These are phyloP conservation scores for Leptographium lundbergii DNA, from an alignment of 2,329 filamentous ascomycete species.

Conservation along the genomic window DNA sequence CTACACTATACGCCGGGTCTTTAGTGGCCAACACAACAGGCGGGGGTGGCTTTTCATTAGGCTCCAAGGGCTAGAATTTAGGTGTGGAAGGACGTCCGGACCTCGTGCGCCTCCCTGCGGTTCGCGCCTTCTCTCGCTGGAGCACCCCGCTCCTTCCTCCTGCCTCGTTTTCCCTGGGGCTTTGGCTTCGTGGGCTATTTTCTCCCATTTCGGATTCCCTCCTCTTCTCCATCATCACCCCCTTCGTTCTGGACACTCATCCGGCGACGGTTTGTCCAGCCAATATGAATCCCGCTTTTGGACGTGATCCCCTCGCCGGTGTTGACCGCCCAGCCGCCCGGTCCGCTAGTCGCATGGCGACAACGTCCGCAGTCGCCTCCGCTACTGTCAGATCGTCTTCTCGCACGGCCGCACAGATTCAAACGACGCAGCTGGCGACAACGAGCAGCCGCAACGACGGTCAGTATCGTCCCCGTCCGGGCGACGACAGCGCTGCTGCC, in stretches of 20 bases:
- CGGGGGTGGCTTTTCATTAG: not conserved
- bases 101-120: not conserved
- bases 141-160: not conserved
- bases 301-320: conserved; percentile 5
- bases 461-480: conserved; percentile 13
- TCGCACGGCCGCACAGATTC: not conserved
- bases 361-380: not conserved
- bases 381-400: not conserved
- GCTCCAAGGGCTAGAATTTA: not conserved
- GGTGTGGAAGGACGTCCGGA: not conserved
- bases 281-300: conserved; percentile 3
- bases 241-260: not conserved
- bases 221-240: not conserved
- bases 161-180: not conserved
- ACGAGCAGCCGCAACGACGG: conserved; percentile 19
- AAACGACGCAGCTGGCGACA: conserved; percentile 10
- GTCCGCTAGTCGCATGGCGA: conserved; percentile 3
- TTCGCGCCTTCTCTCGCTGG: not conserved
- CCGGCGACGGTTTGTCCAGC: not conserved
- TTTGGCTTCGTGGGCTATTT: not conserved
- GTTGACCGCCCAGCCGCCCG: conserved; percentile 2
- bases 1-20: not conserved
- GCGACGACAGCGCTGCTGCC: not conserved
- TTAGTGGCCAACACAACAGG: not conserved
- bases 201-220: not conserved